Conservation (phyloP, 129 eudicot species). For the Tagetes erecta region DNA sequence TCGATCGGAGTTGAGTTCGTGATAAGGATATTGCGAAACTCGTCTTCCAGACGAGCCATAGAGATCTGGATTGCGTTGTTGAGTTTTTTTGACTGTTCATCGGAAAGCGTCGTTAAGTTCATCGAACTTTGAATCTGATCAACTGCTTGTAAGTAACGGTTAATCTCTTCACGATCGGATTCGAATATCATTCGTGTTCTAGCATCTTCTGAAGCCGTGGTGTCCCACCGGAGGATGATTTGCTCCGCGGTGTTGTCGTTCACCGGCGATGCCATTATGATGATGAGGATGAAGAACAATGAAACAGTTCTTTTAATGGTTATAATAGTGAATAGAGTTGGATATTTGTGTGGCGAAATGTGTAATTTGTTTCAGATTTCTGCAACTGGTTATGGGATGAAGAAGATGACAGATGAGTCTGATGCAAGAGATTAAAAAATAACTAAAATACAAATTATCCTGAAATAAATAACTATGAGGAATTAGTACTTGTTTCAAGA, state of each 20-base stretch:
- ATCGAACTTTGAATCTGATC: slow-evolving; percentile 66
- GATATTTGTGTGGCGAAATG: slow-evolving; percentile 9
- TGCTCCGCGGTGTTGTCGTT: slow-evolving; percentile 56
- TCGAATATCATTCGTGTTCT: slow-evolving; percentile 67
- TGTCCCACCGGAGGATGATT: slow-evolving; percentile 83
- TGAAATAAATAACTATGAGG: not conserved
- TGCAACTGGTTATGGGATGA: slow-evolving; percentile 9
- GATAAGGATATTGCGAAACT: slow-evolving; percentile 61
- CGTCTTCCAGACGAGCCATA: slow-evolving; percentile 85
- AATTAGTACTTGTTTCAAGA: not conserved
- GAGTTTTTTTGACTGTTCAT: slow-evolving; percentile 42
- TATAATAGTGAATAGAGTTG: not conserved
- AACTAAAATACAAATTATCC: slow-evolving; percentile 22
- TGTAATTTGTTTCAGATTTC: slow-evolving; percentile 8
- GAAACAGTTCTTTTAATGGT: too few species aligned
- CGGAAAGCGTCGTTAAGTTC: slow-evolving; percentile 43
- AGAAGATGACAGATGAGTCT: slow-evolving; percentile 23
- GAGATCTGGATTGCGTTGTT: slow-evolving; percentile 72
- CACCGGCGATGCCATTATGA: slow-evolving; percentile 48
- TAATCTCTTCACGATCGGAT: slow-evolving; percentile 59
- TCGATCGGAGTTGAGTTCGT: slow-evolving; percentile 53
- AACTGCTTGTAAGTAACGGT: slow-evolving; percentile 61
- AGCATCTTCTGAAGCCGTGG: slow-evolving; percentile 66
- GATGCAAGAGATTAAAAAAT: slow-evolving; percentile 20
- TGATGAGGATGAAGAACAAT: not conserved